These are phyloP conservation scores for Tetrapyrgos nigripes DNA, from an alignment of 1,284 basidiomycete species.

Conservation along the genomic window DNA sequence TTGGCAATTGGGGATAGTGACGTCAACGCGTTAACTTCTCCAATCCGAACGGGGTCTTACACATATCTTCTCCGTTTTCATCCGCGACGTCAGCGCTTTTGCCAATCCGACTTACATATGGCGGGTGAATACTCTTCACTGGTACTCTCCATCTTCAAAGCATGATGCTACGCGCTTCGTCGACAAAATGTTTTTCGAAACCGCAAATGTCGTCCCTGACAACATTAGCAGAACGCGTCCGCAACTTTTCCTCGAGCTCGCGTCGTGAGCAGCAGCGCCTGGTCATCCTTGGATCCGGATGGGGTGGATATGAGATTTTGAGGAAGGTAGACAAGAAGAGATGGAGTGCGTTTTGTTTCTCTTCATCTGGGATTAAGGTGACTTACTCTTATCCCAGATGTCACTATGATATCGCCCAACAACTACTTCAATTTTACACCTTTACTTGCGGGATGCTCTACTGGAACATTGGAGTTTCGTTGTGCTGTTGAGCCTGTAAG, in stretches of 20 bases:
- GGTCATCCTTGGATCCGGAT: slow-evolving; percentile 85
- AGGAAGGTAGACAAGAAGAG: slow-evolving; percentile 69
- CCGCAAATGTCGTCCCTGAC: too few relatives aligned
- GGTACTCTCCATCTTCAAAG: too few relatives aligned
- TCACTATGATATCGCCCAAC: slow-evolving; percentile 75
- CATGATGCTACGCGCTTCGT: neutral
- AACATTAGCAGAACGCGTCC: neutral
- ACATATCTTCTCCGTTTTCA: too few relatives aligned
- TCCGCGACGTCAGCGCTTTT: too few relatives aligned
- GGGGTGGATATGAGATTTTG: slow-evolving; percentile 83
- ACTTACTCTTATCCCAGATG: slow-evolving; percentile 49
- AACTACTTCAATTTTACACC: slow-evolving; percentile 89
- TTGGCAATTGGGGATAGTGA: too few relatives aligned
- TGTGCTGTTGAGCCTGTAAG: slow-evolving; percentile 83
- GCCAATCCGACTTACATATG: too few relatives aligned
- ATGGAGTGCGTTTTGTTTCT: slow-evolving; percentile 55
- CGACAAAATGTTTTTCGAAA: too few relatives aligned
- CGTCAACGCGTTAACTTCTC: too few relatives aligned
- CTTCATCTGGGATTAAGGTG: neutral
- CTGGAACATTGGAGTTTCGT: slow-evolving; percentile 85
- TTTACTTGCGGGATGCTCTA: slow-evolving; percentile 76
- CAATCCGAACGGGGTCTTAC: too few relatives aligned
- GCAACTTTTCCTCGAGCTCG: slow-evolving; percentile 4
- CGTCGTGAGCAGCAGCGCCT: slow-evolving; percentile 60
- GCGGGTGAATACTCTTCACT: too few relatives aligned